Evolutionary conservation across 2,329 filamentous ascomycete species (phyloP), one percentile per base, ranked within the genome.

Genomic region (Calonectria fujianensis): DNA sequence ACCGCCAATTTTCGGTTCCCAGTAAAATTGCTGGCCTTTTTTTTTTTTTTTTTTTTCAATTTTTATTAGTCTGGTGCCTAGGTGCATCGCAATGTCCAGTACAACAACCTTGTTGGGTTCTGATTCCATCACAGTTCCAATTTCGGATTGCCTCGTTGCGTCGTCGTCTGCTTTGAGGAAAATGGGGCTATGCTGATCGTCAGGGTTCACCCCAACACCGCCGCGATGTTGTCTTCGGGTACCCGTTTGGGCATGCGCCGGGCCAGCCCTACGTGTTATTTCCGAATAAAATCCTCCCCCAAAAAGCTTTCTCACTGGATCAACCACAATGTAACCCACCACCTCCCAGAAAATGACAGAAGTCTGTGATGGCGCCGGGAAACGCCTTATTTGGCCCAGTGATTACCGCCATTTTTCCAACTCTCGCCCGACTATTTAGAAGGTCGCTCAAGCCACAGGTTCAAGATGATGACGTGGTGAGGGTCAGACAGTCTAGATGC

Each of bases 181-280:
- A 35, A 32, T n/a, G 31, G 52, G 31, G 16, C 52, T 18, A 32
- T 35, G 52, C 20, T 57, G 52, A 35, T 57, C 52, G 18, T n/a
- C 52, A 57, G 31, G 52, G 52, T 32, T 32, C 29, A 35, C 18
- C 52, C 18, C 52, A 11, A 54, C 29, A 57, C 52, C n/a, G 52
- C 31, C 52, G 35, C 52, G 20, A 7, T 11, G 32, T 27, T 52
- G 16, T 14, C 16, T 10, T n/a, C 29, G 29, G 16, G 10, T 4
- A 14, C 29, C 16, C 31, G 14, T 32, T 57, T 57, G 18, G 29
- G 29, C 7, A 20, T 35, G 29, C 52, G 9, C 52, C 52, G 52
- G 29, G 4, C 14, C 52, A 57, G 52, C 52, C 52, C 52, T 57
- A 57, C 52, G 29, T 20, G 18, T 57, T 57, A 57, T 35, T 57